Percentiles rank a stretch among this genome's conserved stretches.
Conservation (phyloP, 2,329 filamentous ascomycete genomes). For the Penicillium sp. region DNA sequence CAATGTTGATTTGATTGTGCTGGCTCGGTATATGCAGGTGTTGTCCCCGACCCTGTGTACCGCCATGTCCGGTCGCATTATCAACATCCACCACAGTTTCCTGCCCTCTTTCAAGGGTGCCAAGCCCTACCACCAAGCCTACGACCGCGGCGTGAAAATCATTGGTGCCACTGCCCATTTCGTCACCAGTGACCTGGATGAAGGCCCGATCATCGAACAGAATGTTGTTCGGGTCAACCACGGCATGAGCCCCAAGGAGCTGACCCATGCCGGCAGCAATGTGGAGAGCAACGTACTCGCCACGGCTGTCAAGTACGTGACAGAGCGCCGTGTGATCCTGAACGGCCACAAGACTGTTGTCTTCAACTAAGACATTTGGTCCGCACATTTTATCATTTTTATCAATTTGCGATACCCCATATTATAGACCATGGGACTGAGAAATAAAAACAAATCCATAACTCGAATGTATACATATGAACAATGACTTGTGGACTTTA, state of each 20-base stretch:
- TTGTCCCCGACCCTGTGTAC: conserved; percentile 70
- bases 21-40: conserved; percentile 87
- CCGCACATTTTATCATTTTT: too few relatives aligned
- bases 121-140: conserved; percentile 84
- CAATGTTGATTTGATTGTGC: conserved; percentile 72
- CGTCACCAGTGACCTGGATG: conserved; percentile 79
- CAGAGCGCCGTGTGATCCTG: conserved; percentile 72
- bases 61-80: conserved; percentile 80
- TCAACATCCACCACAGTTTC: conserved; percentile 91
- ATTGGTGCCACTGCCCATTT: conserved; percentile 84
- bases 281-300: conserved; percentile 81
- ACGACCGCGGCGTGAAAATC: conserved; percentile 83
- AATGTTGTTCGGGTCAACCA: conserved; percentile 74
- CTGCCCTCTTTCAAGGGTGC: conserved; percentile 84
- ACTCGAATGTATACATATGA: background rate
- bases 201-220: conserved; percentile 87
- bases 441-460: background rate
- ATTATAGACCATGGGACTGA: background rate
- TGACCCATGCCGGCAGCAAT: conserved; percentile 77
- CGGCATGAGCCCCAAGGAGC: conserved; percentile 68
- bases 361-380: conserved; percentile 48
- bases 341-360: conserved; percentile 80
- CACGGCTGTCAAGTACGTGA: conserved; percentile 79
- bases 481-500: background rate
- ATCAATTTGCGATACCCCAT: background rate